Conservation (phyloP, 2,329 filamentous ascomycete species). For the Colletotrichum sp. region DNA sequence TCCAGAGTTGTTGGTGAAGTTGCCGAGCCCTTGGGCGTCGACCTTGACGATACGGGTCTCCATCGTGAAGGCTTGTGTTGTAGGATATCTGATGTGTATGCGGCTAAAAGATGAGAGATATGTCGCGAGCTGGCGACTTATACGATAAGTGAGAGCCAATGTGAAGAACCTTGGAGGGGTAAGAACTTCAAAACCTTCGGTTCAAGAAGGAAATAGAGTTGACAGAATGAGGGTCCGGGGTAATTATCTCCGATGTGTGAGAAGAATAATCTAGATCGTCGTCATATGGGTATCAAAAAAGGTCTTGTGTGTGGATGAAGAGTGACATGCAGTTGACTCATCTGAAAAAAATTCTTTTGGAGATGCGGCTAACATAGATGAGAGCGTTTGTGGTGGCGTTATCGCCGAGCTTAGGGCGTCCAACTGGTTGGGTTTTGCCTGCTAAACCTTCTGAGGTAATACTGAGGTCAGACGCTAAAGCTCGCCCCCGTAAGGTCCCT, state of each 20-base stretch:
- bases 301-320: background rate
- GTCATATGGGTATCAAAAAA: constrained; percentile 17
- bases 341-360: constrained; percentile 3
- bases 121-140: constrained; percentile 15
- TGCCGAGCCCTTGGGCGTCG: constrained; percentile 35
- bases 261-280: background rate
- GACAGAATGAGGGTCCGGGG: constrained; percentile 4
- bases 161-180: background rate
- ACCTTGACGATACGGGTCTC: constrained; percentile 45
- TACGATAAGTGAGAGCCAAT: constrained; percentile 10
- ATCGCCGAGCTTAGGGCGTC: background rate
- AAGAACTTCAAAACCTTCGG: background rate
- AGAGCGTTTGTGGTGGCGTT: constrained; percentile 1
- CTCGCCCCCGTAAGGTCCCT: background rate
- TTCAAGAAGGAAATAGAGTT: background rate
- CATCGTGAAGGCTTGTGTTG: constrained; percentile 29
- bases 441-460: background rate
- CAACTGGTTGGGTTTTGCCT: background rate
- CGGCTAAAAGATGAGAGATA: background rate
- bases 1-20: constrained; percentile 32
- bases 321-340: constrained; percentile 16
- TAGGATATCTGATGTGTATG: background rate
- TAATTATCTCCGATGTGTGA: background rate
- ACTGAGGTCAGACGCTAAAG: background rate
- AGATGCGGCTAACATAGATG: background rate